Percentiles rank a stretch among this genome's conserved stretches.
phyloP scores from a whole-genome alignment of 345 rosid species.

The Arabidopsis suecica region DNA sequence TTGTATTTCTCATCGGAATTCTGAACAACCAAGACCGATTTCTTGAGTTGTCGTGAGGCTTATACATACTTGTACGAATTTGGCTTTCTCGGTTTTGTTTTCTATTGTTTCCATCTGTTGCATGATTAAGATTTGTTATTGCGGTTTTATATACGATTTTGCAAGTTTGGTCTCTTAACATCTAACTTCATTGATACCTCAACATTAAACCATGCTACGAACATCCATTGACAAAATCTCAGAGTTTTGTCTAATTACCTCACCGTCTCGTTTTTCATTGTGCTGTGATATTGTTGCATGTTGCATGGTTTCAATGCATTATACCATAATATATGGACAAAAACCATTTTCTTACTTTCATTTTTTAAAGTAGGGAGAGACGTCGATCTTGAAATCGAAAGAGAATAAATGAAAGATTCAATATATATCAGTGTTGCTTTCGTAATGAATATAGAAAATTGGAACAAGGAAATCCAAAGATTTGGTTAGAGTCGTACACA shows the following conservation, averaged over 20 bases:
- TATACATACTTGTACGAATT: slow-evolving; percentile 21
- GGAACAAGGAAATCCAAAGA: neutral
- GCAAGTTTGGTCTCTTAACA: neutral
- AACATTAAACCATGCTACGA: too few relatives aligned
- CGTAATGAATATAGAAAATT: slow-evolving; percentile 26
- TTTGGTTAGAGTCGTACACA: slow-evolving; percentile 38
- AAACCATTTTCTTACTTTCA: neutral
- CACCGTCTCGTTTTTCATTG: neutral
- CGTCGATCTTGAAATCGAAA: slow-evolving; percentile 25
- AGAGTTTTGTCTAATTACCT: too few relatives aligned
- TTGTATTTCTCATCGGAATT: slow-evolving; percentile 12
- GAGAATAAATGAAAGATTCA: slow-evolving; percentile 25
- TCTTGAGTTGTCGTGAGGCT: slow-evolving; percentile 19
- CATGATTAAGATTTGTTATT: slow-evolving; percentile 5
- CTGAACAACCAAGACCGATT: slow-evolving; percentile 4
- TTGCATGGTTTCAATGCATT: neutral
- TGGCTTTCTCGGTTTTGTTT: slow-evolving; percentile 24
- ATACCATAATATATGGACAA: neutral
- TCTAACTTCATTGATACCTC: neutral
- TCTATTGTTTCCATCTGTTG: neutral
- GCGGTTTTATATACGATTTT: neutral
- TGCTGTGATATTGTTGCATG: neutral
- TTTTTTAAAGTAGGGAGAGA: slow-evolving; percentile 5
- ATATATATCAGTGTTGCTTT: slow-evolving; percentile 23
- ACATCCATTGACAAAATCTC: too few relatives aligned